phyloP scores from a whole-genome alignment of 495 filamentous ascomycete genomes.

The Parmelia sp. region DNA sequence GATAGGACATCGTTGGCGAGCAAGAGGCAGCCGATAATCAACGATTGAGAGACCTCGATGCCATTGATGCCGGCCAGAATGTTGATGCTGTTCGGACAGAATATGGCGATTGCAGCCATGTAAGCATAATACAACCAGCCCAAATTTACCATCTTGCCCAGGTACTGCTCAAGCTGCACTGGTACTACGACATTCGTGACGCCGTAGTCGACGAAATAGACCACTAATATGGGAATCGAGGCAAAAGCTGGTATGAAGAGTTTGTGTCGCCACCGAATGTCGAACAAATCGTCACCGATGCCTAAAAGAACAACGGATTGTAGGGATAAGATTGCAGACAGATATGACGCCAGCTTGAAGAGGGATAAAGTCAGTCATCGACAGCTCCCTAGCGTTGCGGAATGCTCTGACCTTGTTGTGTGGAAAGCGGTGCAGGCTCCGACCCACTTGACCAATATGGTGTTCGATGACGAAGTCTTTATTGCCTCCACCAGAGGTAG shows the following conservation, averaged over 20 bases:
- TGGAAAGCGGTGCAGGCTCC: slow-evolving; percentile 83
- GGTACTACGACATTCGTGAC: slow-evolving; percentile 93
- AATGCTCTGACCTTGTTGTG: slow-evolving; percentile 68
- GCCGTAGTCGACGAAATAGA: slow-evolving; percentile 97
- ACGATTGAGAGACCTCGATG: slow-evolving; percentile 89
- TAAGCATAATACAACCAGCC: slow-evolving; percentile 91
- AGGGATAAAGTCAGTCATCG: slow-evolving; percentile 8
- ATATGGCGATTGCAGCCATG: slow-evolving; percentile 92
- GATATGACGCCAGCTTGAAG: slow-evolving; percentile 79
- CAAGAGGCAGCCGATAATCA: slow-evolving; percentile 80
- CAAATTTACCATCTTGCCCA: slow-evolving; percentile 79
- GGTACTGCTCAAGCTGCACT: slow-evolving; percentile 69
- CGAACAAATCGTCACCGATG: slow-evolving; percentile 92
- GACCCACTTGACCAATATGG: slow-evolving; percentile 63
- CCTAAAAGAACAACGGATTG: slow-evolving; percentile 86
- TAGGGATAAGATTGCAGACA: slow-evolving; percentile 86
- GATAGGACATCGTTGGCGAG: slow-evolving; percentile 77
- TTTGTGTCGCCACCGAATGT: slow-evolving; percentile 98
- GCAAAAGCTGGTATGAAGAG: slow-evolving; percentile 94
- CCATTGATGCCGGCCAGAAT: slow-evolving; percentile 97
- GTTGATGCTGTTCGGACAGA: slow-evolving; percentile 97
- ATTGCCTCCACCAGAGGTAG: slow-evolving; percentile 90
- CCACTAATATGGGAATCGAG: slow-evolving; percentile 85
- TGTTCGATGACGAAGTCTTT: slow-evolving; percentile 68
- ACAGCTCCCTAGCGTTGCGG: background rate